Percentiles rank a stretch among this genome's conserved stretches.
phyloP scores from a whole-genome alignment of 2,329 filamentous ascomycete species.

The Venturia nashicola region DNA sequence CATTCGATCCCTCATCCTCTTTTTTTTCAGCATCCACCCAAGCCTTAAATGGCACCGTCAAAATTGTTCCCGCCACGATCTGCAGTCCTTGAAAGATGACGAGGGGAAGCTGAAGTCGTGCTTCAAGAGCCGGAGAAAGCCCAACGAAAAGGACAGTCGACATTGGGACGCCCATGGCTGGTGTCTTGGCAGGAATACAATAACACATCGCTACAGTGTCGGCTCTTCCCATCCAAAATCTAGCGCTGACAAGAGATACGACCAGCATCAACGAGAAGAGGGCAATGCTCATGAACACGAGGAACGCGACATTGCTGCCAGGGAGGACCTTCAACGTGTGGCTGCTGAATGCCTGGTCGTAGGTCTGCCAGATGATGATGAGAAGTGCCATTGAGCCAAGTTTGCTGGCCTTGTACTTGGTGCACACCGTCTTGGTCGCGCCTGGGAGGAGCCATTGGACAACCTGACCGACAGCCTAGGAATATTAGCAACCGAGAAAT shows the following conservation, averaged over 20 bases:
- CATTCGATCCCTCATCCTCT: background rate
- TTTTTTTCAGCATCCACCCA: background rate
- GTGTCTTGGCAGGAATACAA: slow-evolving; percentile 62
- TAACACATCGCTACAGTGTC: slow-evolving; percentile 61
- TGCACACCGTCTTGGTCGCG: slow-evolving; percentile 40
- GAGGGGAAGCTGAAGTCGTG: slow-evolving; percentile 51
- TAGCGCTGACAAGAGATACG: slow-evolving; percentile 45
- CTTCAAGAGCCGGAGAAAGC: slow-evolving; percentile 39
- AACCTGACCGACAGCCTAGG: slow-evolving; percentile 42
- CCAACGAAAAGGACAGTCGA: slow-evolving; percentile 55
- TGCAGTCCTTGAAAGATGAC: slow-evolving; percentile 34
- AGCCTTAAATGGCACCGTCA: slow-evolving; percentile 3
- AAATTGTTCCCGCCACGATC: background rate
- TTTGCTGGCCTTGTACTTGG: slow-evolving; percentile 34
- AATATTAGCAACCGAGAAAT: background rate
- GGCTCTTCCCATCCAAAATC: slow-evolving; percentile 42
- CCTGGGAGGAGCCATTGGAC: slow-evolving; percentile 44
- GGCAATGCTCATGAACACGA: slow-evolving; percentile 54
- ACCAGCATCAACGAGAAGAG: slow-evolving; percentile 50
- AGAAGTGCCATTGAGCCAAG: slow-evolving; percentile 32
- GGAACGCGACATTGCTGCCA: slow-evolving; percentile 50
- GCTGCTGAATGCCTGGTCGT: slow-evolving; percentile 53
- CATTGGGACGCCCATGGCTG: slow-evolving; percentile 56
- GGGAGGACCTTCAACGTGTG: slow-evolving; percentile 47
- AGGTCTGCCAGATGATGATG: slow-evolving; percentile 51